phyloP scores from a whole-genome alignment of 2,329 filamentous ascomycete species.

The Acephala macrosclerotiorum region DNA sequence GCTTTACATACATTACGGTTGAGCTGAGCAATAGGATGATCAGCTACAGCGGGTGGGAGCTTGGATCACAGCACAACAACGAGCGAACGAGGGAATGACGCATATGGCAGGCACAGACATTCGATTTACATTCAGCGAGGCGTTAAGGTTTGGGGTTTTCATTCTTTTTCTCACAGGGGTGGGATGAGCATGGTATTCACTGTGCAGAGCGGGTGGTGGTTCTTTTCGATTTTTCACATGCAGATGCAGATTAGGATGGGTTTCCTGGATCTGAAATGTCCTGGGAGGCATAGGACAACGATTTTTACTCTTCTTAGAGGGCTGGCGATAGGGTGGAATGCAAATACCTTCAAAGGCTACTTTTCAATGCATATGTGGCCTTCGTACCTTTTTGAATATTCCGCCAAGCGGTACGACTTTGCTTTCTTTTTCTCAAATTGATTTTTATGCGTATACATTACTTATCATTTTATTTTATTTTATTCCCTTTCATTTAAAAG shows the following conservation, averaged over 20 bases:
- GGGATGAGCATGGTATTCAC: constrained; percentile 3
- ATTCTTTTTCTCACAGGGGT: background rate
- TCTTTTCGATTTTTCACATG: background rate
- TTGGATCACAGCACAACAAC: constrained; percentile 11
- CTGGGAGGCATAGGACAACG: background rate
- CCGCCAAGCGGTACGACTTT: background rate
- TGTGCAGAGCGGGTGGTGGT: background rate
- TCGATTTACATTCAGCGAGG: background rate
- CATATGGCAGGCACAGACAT: background rate
- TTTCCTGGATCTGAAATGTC: background rate
- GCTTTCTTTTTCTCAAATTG: background rate
- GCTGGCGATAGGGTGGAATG: background rate
- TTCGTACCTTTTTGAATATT: background rate
- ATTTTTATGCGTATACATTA: no score
- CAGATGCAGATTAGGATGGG: background rate
- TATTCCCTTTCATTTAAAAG: no score
- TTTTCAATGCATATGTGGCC: background rate
- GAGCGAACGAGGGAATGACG: background rate
- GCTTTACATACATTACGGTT: background rate
- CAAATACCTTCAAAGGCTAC: background rate
- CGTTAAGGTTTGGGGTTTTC: background rate
- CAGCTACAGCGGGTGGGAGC: background rate
- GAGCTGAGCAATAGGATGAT: background rate
- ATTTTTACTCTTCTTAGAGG: background rate
- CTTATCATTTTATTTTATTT: no score